Base-by-base conservation (phyloP, 2,329 filamentous ascomycete genomes). In the Colletotrichum endophyticum region DNA sequence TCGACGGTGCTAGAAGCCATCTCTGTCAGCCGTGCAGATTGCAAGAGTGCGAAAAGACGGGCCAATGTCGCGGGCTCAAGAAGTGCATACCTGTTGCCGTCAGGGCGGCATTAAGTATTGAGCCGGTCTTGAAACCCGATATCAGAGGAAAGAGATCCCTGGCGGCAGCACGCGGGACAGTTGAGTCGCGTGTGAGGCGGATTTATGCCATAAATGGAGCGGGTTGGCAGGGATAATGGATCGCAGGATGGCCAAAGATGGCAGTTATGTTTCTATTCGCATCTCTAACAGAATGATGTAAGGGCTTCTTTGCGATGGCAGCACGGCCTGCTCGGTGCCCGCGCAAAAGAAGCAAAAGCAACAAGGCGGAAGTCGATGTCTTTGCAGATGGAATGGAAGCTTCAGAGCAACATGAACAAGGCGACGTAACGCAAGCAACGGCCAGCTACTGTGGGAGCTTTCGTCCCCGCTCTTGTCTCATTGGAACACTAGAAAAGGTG, bases 171-270 rank as follows among this genome's bases (percentile, higher is more conserved):
- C 34, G 57, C 70, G 44, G 71, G 44, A 73, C 22, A 13, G 61
- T 72, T 34, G 72, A 75, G 68, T 75, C 72, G 72, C 72, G 72
- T 72, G 68, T 69, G 22, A 28, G 67, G 61, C 59, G 22, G 70
- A 61, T 76, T 76, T 76, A 76, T 76, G 74, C 74, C 71, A 76
- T 74, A 74, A 70, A 76, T 74, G 74, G 74, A 70, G 57, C 57
- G 22, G 36, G 12, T 66, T 49, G 69, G 30, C 74, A 76, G 74
- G 74, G 74, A 74, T 76, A n/a, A 70, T 70, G 70, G 71, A 49
- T 70, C 12, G 64, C 34, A 25, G 61, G 44, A 59, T 64, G 71
- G 74, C 74, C 71, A 64, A 73, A 73, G 44, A 74, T 76, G 74
- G 74, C 70, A 61, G 53, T 62, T 76, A 73, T 74, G 66, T 66